Base-by-base conservation (phyloP, 2,329 filamentous ascomycete genomes). In the Cladosporium austrohemisphaericum region DNA sequence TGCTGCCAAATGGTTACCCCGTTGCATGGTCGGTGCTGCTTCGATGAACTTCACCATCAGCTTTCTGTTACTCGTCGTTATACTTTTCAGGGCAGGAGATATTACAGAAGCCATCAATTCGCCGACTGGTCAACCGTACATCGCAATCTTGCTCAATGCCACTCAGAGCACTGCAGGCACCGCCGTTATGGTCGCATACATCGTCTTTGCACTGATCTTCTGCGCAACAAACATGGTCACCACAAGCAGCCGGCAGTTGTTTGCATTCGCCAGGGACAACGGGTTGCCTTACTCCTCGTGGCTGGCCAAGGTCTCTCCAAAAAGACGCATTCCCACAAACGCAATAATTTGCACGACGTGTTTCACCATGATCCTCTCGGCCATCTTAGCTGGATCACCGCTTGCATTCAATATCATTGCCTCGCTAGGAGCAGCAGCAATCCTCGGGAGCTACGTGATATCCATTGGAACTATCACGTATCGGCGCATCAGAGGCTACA, bases 201-300 rank as follows among this genome's bases (percentile, higher is more conserved):
- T 56, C 25, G 46, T 53, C 20, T 23, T 49, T 37, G 57, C 71
- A 1, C 65, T 68, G 11, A 65, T 72, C 41, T 69, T 64, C 51
- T 69, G 65, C 26, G 68, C 67, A 5, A 63, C 69, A 10, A 67
- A 63, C 6, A 57, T 65, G 23, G 53, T 70, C 10, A 69, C 71
- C 32, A 66, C 70, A 3, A 67, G 68, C 3, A 70, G 68, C 13
- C 66, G 69, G 7, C 69, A 71, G 62, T 59, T 67, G 9, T 74
- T 62, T 41, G 68, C 70, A 0, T 73, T 74, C 52, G 68, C 55
- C 28, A 55, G 57, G 29, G 54, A 57, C 33, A 60, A 53, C 13
- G 64, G 63, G 23, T 58, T 73, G 1, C 71, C 71, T 1, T 71
- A 70, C 23, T 56, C 58, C 18, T 16, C 19, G 3, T 49, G 57